A percentile compares a stretch with the other conserved stretches of the same genome.
phyloP scores from a whole-genome alignment of 2,329 filamentous ascomycete species.

The Cadophora luteo-olivacea region DNA sequence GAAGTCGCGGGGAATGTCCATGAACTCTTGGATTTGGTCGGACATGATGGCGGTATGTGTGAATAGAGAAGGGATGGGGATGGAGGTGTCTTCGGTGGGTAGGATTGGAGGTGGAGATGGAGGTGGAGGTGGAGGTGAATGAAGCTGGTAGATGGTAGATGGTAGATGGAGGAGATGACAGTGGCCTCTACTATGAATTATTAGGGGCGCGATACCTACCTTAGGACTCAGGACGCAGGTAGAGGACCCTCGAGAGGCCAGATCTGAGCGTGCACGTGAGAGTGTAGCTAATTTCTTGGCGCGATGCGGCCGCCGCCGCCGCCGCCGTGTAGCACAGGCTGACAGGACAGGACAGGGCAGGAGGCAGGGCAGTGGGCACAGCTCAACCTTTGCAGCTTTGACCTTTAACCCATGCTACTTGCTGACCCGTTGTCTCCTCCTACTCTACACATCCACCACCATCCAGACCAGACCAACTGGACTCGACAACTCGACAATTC shows the following conservation, averaged over 20 bases:
- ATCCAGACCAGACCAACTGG: background rate
- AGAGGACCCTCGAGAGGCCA: no score
- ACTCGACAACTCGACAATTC: background rate
- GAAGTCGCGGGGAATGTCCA: slow-evolving; percentile 59
- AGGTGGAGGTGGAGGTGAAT: background rate
- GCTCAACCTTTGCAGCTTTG: background rate
- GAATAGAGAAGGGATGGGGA: background rate
- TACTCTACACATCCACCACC: background rate
- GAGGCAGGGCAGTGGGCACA: no score
- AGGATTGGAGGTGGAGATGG: background rate
- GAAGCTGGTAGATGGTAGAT: background rate
- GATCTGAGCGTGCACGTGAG: slow-evolving; percentile 7
- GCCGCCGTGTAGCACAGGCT: no score
- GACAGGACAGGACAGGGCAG: no score
- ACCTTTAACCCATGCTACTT: background rate
- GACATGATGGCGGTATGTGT: slow-evolving; percentile 48
- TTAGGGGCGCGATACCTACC: background rate
- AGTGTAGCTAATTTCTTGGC: background rate
- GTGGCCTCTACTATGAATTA: background rate
- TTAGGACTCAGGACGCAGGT: no score
- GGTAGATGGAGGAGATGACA: background rate
- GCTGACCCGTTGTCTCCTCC: background rate
- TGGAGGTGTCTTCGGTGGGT: background rate
- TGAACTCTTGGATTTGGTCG: slow-evolving; percentile 63
- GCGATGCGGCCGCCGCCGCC: background rate